Evolutionary conservation across 306 rosid genomes (phyloP), one percentile per base, ranked within the genome.

Genomic region (Cajanus cajan): DNA sequence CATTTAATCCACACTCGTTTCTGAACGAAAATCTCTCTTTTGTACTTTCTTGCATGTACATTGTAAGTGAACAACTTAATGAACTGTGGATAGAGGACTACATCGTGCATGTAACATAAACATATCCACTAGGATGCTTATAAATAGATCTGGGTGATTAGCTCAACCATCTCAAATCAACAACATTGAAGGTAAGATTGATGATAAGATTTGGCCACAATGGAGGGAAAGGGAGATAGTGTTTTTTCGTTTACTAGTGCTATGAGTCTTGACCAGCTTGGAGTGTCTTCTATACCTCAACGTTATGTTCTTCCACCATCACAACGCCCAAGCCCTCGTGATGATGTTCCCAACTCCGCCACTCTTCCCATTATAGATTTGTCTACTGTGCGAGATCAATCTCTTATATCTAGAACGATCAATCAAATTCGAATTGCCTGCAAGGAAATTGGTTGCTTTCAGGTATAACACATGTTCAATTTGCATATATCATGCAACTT

Each of bases 231-330:
- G 3, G 34, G 31, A 21, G 25, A 73, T 72, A 69, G 68, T 87
- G 91, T 11, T 39, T 5, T 74, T 73, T 51, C 79, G 0, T 71
- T 79, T 21, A 71, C 82, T 1, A 71, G 90, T 71, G 88, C 83
- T 66, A 71, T 83, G 69, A 72, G 83, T 34, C 85, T 87, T 11
- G 64, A 66, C 12, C 39, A 85, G 12, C 7, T 19, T 54, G 71
- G 86, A 25, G 43, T 45, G 6, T 6, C 86, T 59, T 82, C 74
- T 28, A 74, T 89, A 62, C 90, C 90, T 71, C 83, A 78, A 63
- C 85, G 84, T 69, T 89, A 85, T 47, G 86, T 89, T 73, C 87
- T 89, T 70, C 89, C 88, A 22, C 81, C 83, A 0, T 76, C 85
- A 4, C 89, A 87, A 77, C 88, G 88, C 9, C 85, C 93, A 40